A percentile compares a stretch with the other conserved stretches of the same genome.
phyloP scores from a whole-genome alignment of 1,284 basidiomycete species.

The Heliocybe sulcata region DNA sequence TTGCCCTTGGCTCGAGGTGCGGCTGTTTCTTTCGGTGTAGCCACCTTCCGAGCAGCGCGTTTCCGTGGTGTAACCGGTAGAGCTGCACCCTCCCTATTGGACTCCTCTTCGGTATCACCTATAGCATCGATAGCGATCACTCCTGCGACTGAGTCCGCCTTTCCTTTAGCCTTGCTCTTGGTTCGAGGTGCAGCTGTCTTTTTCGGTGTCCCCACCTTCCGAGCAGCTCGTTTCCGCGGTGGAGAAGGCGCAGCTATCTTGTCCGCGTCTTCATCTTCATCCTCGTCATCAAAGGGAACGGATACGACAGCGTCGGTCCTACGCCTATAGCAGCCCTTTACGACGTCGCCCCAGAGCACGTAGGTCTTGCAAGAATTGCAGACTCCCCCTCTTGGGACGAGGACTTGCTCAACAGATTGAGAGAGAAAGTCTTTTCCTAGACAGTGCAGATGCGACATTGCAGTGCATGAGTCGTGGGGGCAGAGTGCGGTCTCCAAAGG shows the following conservation, averaged over 20 bases:
- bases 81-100: no score
- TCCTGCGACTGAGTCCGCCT: not conserved
- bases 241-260: not conserved
- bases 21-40: not conserved
- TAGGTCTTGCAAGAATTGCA: slow-evolving; percentile 51
- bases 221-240: not conserved
- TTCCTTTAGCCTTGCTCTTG: not conserved
- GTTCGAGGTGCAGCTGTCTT: not conserved
- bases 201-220: not conserved
- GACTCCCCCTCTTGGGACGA: slow-evolving; percentile 57
- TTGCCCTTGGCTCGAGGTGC: not conserved
- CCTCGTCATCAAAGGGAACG: not conserved
- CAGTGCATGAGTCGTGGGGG: slow-evolving; percentile 39
- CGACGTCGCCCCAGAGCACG: slow-evolving; percentile 67
- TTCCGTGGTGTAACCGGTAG: not conserved
- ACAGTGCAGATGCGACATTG: slow-evolving; percentile 64
- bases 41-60: not conserved
- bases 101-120: no score
- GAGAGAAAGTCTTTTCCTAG: slow-evolving; percentile 54
- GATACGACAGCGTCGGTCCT: slow-evolving; percentile 12
- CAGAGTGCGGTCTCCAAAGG: slow-evolving; percentile 47
- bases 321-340: slow-evolving; percentile 63
- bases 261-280: not conserved
- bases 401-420: slow-evolving; percentile 17
- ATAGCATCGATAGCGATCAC: not conserved